phyloP scores from a whole-genome alignment of 2,329 filamentous ascomycete species.

The Penicillium sp. region DNA sequence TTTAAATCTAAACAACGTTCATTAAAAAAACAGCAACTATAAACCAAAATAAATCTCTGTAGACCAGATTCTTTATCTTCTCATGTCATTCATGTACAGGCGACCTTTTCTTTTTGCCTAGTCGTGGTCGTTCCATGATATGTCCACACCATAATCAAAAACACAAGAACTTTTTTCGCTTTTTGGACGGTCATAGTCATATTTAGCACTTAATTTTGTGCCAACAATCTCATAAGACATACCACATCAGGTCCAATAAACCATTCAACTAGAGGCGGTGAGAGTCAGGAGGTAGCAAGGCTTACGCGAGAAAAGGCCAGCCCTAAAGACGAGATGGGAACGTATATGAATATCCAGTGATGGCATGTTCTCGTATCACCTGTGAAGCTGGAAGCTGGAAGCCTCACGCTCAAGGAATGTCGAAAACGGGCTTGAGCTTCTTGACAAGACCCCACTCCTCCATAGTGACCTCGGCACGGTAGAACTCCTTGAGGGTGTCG shows the following conservation, averaged over 20 bases:
- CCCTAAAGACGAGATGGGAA: conserved; percentile 1
- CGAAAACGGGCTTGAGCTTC: conserved; percentile 92
- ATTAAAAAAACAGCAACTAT: conserved; percentile 15
- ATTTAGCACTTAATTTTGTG: conserved; percentile 9
- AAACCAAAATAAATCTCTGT: conserved; percentile 23
- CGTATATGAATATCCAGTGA: conserved; percentile 2
- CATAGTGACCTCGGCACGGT: conserved; percentile 79
- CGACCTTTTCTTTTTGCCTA: conserved; percentile 17
- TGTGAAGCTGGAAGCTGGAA: neutral
- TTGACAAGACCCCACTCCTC: conserved; percentile 95
- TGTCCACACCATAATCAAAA: conserved; percentile 25
- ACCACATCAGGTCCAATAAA: neutral
- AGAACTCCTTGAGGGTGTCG: conserved; percentile 94
- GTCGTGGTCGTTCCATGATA: conserved; percentile 27
- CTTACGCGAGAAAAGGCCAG: neutral
- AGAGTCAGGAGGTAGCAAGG: neutral
- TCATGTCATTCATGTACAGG: conserved; percentile 35
- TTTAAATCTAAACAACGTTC: conserved; percentile 14
- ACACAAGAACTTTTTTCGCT: conserved; percentile 21
- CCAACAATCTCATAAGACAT: conserved; percentile 6
- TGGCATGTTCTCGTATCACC: neutral
- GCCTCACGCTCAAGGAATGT: conserved; percentile 65
- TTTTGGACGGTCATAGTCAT: conserved; percentile 19
- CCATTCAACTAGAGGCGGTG: neutral
- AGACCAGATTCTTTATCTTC: conserved; percentile 22